Evolutionary conservation across 257 asterid species (phyloP).

Genomic region (Thymus quinquecostatus): DNA sequence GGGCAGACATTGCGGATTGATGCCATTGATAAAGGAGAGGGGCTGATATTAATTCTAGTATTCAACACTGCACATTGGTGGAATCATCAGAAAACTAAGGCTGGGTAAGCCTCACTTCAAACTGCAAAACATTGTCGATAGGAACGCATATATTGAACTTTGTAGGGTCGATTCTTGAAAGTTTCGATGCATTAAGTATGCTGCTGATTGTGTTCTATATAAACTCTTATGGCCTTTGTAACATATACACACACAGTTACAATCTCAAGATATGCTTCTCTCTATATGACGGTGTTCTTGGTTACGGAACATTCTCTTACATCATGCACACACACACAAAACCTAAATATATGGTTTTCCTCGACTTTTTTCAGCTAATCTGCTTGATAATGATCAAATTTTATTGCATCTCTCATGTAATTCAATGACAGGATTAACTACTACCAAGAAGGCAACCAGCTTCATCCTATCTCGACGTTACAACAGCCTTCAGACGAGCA

Average conservation of each 20-base stretch:
- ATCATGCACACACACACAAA: neutral
- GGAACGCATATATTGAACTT: neutral
- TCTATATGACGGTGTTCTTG: neutral
- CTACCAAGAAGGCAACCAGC: conserved; percentile 79
- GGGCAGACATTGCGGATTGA: conserved; percentile 77
- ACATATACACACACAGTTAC: no score
- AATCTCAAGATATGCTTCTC: no score
- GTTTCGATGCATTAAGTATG: neutral
- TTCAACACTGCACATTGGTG: conserved; percentile 99
- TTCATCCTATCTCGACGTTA: conserved; percentile 71
- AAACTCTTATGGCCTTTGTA: neutral
- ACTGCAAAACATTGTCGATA: neutral
- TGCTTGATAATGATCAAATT: neutral
- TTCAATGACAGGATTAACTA: conserved; percentile 66
- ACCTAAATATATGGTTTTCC: neutral
- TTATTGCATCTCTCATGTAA: neutral
- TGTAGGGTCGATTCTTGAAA: neutral
- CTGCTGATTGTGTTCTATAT: neutral
- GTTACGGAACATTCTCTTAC: neutral
- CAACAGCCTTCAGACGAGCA: conserved; percentile 68
- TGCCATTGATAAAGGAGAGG: conserved; percentile 80
- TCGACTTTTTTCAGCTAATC: neutral
- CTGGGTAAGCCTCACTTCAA: conserved; percentile 59
- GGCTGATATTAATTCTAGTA: conserved; percentile 82
- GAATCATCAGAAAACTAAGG: conserved; percentile 84